phyloP scores from a whole-genome alignment of 1,139 yeast genomes.

The Chernovozyma sophiae-reginae region DNA sequence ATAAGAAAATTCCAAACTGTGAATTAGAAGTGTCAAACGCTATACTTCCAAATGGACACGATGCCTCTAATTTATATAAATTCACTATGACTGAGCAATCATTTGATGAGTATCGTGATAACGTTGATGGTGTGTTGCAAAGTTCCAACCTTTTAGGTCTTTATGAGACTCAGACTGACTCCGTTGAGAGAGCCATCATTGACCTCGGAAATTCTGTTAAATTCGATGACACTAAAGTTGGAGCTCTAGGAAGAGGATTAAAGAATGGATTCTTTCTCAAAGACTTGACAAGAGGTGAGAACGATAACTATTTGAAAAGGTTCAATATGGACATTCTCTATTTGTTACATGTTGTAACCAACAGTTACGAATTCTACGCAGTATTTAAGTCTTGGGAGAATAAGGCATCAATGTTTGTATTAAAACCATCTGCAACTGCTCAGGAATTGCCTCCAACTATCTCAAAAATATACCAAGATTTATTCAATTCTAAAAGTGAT shows the following conservation, averaged over 20 bases:
- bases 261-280: constrained; percentile 76
- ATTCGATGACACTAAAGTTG: constrained; percentile 66
- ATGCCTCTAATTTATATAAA: constrained; percentile 53
- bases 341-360: constrained; percentile 67
- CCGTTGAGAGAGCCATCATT: constrained; percentile 72
- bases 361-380: constrained; percentile 72
- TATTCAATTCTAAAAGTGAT: constrained; percentile 44
- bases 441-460: constrained; percentile 60
- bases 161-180: constrained; percentile 69
- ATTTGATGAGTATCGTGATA: constrained; percentile 53
- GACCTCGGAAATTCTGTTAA: constrained; percentile 71
- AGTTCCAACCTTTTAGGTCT: constrained; percentile 63
- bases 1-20: constrained; percentile 21
- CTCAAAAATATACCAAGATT: constrained; percentile 52
- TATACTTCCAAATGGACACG: constrained; percentile 68
- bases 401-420: constrained; percentile 49
- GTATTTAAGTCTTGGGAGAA: constrained; percentile 66
- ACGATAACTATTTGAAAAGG: constrained; percentile 48
- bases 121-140: constrained; percentile 62
- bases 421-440: constrained; percentile 68
- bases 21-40: constrained; percentile 57
- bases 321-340: constrained; percentile 62
- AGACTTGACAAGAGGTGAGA: constrained; percentile 47
- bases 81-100: constrained; percentile 64
- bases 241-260: constrained; percentile 83